phyloP scores from a whole-genome alignment of 2,329 filamentous ascomycete species.

The Trichoderma semiorbis region DNA sequence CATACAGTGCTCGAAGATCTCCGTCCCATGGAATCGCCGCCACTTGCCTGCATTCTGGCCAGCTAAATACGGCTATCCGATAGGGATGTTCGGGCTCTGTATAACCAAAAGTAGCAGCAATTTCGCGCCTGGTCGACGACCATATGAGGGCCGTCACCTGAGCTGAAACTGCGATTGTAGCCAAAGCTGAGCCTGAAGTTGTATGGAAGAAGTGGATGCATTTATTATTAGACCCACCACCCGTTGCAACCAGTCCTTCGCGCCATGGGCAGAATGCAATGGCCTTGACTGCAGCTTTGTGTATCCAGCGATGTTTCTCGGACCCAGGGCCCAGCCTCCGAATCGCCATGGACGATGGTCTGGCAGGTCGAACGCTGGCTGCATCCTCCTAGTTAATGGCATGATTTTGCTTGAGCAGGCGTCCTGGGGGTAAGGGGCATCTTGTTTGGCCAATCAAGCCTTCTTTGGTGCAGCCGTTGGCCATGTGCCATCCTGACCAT shows the following conservation, averaged over 20 bases:
- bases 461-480: neutral
- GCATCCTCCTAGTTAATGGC: constrained; percentile 15
- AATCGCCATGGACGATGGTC: constrained; percentile 34
- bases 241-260: constrained; percentile 78
- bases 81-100: constrained; percentile 85
- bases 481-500: constrained; percentile 1
- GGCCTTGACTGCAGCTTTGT: constrained; percentile 89
- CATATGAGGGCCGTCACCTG: constrained; percentile 93
- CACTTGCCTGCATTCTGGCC: constrained; percentile 86
- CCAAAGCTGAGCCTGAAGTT: constrained; percentile 74
- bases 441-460: neutral
- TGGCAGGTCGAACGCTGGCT: constrained; percentile 30
- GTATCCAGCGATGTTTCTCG: constrained; percentile 69
- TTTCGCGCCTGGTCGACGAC: constrained; percentile 81
- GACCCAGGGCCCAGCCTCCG: constrained; percentile 51
- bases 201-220: constrained; percentile 96
- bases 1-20: constrained; percentile 77
- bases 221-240: constrained; percentile 89
- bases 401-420: neutral
- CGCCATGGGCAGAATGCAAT: constrained; percentile 98
- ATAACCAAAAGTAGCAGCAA: constrained; percentile 91
- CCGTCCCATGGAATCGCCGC: constrained; percentile 81
- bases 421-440: neutral
- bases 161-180: constrained; percentile 86
- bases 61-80: constrained; percentile 88